Base-by-base conservation (phyloP, 257 asterid genomes). In the Prunella vulgaris region DNA sequence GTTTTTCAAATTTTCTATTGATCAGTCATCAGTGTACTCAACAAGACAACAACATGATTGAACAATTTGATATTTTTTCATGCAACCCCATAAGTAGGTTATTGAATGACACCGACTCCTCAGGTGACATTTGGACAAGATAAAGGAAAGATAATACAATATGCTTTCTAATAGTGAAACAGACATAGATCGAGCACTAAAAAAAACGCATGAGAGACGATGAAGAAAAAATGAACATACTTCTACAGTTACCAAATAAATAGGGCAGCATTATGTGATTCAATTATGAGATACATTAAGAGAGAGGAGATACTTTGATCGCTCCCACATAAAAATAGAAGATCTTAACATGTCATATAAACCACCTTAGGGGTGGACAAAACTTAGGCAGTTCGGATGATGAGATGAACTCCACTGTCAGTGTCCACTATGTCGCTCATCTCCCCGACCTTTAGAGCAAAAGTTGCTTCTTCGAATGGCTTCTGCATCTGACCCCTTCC, bases 401-500 rank as follows among this genome's bases (percentile, higher is more conserved):
- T 92, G 83, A 92, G 87, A 84, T 89, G 97, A 80, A 83, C 95
- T 40, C 97, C 97, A 61, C 97, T 92, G 37, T 92, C 92, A 46
- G 97, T 92, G 65, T 92, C 92, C 74, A 92, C 84, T 8, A 87
- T 83, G 70, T 87, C 90, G 40, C 97, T 92, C 56, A 89, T 84
- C 76, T 92, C 95, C 42, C 95, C 97, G 73, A 85, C 79, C 81
- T 84, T 82, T 15, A 92, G 83, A 21, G 82, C 86, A 70, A 76
- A 86, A 3, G 97, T 77, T 54, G 87, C 88, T 67, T 83, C 90
- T 76, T 92, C 97, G 72, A 92, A 92, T 53, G 97, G 93, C 81
- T 87, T 92, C 88, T 92, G 97, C 97, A 92, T 92, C 86, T 89
- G 90, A 60, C 95, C 95, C 84, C 69, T 85, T 56, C 91, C 91